Evolutionary conservation across 225 moss, liverwort and hornwort species (phyloP).

Genomic region (Marchantia polymorpha): DNA sequence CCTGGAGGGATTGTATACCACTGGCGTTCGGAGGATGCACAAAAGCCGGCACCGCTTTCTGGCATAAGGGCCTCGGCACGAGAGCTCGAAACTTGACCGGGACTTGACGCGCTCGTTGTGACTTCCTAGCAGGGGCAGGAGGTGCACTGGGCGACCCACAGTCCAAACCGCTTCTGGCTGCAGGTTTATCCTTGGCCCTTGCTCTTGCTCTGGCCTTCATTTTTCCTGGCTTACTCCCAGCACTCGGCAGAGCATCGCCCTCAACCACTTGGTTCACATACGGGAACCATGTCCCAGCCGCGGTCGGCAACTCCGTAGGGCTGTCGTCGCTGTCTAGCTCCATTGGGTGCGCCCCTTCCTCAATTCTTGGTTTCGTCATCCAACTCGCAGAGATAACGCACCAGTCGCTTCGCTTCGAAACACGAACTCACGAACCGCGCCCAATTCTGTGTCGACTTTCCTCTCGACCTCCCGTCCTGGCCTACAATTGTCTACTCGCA

Average conservation of each 20-base stretch:
- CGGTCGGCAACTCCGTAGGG: neutral
- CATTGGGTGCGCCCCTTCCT: neutral
- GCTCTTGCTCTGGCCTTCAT: conserved; percentile 21
- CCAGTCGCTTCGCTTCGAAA: neutral
- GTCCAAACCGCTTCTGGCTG: neutral
- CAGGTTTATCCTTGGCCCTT: conserved; percentile 1
- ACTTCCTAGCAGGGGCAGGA: neutral
- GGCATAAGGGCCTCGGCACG: conserved; percentile 1
- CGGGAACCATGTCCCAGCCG: conserved; percentile 3
- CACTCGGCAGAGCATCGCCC: neutral
- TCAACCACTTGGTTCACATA: conserved; percentile 4
- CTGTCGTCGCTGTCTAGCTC: neutral
- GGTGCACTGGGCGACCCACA: neutral
- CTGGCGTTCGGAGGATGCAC: conserved; percentile 1
- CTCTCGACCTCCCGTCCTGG: neutral
- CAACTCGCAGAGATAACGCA: neutral
- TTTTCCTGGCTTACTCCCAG: neutral
- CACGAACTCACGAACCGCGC: neutral
- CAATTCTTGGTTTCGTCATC: neutral
- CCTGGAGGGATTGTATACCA: neutral
- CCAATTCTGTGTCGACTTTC: neutral
- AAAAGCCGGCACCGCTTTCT: neutral
- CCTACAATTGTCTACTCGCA: neutral
- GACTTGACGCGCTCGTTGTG: conserved; percentile 10
- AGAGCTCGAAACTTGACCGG: conserved; percentile 17